Evolutionary conservation across 2,329 filamentous ascomycete species (phyloP).

Genomic region (Reticulascus tulasneorum): DNA sequence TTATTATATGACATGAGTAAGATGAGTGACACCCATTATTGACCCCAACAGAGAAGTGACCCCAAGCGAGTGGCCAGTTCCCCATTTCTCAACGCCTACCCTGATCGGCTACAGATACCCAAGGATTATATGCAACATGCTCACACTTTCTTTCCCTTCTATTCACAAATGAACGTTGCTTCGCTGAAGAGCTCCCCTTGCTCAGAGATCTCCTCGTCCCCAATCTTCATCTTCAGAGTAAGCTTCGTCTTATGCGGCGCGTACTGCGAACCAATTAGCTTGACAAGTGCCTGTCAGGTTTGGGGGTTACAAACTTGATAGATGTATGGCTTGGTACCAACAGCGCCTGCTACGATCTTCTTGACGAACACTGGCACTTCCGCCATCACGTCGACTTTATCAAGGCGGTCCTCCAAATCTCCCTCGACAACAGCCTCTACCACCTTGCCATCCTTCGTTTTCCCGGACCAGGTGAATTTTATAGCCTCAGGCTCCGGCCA

Average conservation of each 20-base stretch:
- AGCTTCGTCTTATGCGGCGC: slow-evolving; percentile 59
- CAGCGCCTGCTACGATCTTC: slow-evolving; percentile 81
- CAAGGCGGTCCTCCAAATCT: slow-evolving; percentile 63
- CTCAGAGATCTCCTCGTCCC: slow-evolving; percentile 73
- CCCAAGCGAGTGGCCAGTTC: slow-evolving; percentile 9
- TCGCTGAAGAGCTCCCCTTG: slow-evolving; percentile 79
- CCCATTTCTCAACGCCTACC: slow-evolving; percentile 13
- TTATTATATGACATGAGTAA: too few species aligned
- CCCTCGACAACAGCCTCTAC: slow-evolving; percentile 69
- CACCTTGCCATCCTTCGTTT: slow-evolving; percentile 69
- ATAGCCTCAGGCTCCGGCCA: slow-evolving; percentile 83
- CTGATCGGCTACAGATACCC: slow-evolving; percentile 8
- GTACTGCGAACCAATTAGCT: slow-evolving; percentile 52
- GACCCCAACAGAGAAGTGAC: too few species aligned
- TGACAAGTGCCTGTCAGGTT: neutral
- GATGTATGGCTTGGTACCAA: slow-evolving; percentile 94
- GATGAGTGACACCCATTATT: too few species aligned
- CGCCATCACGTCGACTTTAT: slow-evolving; percentile 92
- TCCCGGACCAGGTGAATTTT: slow-evolving; percentile 75
- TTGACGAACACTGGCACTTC: slow-evolving; percentile 96
- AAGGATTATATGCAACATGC: slow-evolving; percentile 1
- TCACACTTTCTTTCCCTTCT: slow-evolving; percentile 14
- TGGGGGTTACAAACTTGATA: slow-evolving; percentile 74
- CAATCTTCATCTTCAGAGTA: slow-evolving; percentile 78
- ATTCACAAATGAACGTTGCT: slow-evolving; percentile 88